A percentile compares a stretch with the other conserved stretches of the same genome.
phyloP scores from a whole-genome alignment of 495 filamentous ascomycete genomes.

The Achaetomiella virescens region DNA sequence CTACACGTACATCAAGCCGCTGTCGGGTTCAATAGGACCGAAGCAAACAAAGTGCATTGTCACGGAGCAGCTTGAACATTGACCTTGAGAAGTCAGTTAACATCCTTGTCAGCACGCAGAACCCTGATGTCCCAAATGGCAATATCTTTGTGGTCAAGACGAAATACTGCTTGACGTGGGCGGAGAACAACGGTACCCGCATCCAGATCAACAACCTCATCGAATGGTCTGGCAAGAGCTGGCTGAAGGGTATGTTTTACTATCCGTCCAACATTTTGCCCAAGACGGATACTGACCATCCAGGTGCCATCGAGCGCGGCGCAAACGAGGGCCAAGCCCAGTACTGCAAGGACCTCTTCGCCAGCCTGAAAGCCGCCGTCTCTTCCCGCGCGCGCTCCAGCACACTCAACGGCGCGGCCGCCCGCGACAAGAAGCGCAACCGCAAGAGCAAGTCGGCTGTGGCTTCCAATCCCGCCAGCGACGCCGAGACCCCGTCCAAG shows the following conservation, averaged over 20 bases:
- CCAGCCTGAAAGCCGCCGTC: conserved; percentile 65
- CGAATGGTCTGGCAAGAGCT: conserved; percentile 97
- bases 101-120: conserved; percentile 75
- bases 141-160: conserved; percentile 90
- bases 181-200: conserved; percentile 71
- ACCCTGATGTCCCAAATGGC: conserved; percentile 90
- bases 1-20: conserved; percentile 88
- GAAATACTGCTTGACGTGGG: conserved; percentile 91
- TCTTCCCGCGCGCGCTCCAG: conserved; percentile 52
- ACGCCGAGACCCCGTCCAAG: conserved; percentile 41
- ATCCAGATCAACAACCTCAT: conserved; percentile 80
- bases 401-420: conserved; percentile 31
- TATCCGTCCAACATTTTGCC: neutral
- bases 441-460: conserved; percentile 50
- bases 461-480: conserved; percentile 36
- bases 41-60: conserved; percentile 94
- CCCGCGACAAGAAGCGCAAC: conserved; percentile 43
- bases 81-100: conserved; percentile 84
- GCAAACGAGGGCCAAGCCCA: conserved; percentile 81
- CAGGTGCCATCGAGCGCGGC: conserved; percentile 89
- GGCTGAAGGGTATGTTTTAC: conserved; percentile 72
- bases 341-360: conserved; percentile 71
- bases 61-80: conserved; percentile 72
- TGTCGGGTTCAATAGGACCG: conserved; percentile 77
- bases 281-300: conserved; percentile 14